These are phyloP conservation scores for Osmanthus fragrans DNA, from an alignment of 257 asterid species.

Conservation along the genomic window DNA sequence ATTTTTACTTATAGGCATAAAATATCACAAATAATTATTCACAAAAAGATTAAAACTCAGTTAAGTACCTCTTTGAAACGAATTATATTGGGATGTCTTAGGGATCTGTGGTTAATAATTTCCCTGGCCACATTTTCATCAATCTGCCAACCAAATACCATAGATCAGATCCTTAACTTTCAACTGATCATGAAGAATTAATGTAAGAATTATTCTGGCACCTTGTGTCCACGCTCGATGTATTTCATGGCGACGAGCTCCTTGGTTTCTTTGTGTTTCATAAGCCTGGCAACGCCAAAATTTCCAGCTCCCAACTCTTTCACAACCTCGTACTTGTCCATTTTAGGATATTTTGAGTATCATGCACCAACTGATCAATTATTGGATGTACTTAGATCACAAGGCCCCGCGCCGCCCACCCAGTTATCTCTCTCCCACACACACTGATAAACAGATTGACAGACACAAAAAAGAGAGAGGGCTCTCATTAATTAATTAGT, in stretches of 20 bases:
- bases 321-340: constrained; percentile 73
- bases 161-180: neutral
- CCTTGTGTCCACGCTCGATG: constrained; percentile 81
- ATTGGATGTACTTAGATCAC: neutral
- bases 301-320: constrained; percentile 79
- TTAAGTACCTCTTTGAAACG: constrained; percentile 69
- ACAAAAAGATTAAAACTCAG: too few relatives aligned
- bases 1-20: neutral
- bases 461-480: neutral
- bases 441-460: neutral
- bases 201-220: neutral
- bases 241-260: constrained; percentile 81
- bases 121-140: constrained; percentile 86
- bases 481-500: neutral
- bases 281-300: constrained; percentile 76
- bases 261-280: constrained; percentile 68
- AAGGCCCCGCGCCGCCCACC: neutral
- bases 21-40: neutral
- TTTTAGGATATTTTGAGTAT: constrained; percentile 16
- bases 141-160: constrained; percentile 40
- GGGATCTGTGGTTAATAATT: constrained; percentile 76
- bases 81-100: constrained; percentile 78
- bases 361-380: neutral
- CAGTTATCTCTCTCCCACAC: neutral
- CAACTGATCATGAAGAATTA: neutral